These are phyloP conservation scores for Yamadazyma akitaensis DNA, from an alignment of 805 yeast species.

Conservation along the genomic window DNA sequence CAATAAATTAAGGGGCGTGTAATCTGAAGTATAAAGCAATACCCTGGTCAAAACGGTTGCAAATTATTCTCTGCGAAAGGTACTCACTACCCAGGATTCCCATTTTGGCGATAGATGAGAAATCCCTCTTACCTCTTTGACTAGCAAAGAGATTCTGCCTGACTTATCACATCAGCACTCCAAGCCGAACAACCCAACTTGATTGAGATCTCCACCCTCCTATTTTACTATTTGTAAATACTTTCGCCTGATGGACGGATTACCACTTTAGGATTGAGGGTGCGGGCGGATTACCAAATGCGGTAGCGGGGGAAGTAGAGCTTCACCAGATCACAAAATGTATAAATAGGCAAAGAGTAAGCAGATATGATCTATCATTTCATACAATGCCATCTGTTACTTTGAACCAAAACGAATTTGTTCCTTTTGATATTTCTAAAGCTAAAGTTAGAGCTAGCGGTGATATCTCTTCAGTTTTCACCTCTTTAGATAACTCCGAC, in stretches of 20 bases:
- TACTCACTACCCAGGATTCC: too few relatives aligned
- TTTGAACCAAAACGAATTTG: not conserved
- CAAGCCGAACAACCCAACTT: too few relatives aligned
- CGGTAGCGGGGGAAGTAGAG: not conserved
- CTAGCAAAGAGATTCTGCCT: too few relatives aligned
- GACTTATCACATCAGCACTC: too few relatives aligned
- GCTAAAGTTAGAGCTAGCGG: conserved; percentile 57
- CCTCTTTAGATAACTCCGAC: conserved; percentile 2
- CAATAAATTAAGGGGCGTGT: too few relatives aligned
- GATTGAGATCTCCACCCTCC: too few relatives aligned
- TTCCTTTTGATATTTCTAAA: conserved; percentile 50
- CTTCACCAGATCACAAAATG: not conserved
- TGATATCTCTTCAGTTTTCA: conserved; percentile 17
- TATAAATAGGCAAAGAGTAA: not conserved
- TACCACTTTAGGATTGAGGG: not conserved
- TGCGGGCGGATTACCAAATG: conserved; percentile 5
- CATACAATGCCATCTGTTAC: not conserved
- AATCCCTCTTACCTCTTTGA: too few relatives aligned
- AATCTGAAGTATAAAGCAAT: too few relatives aligned
- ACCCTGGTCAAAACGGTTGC: too few relatives aligned
- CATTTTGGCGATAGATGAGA: too few relatives aligned
- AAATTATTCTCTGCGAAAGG: too few relatives aligned
- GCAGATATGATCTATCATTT: not conserved
- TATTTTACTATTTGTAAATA: too few relatives aligned
- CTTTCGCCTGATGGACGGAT: not conserved